Percentiles rank a stretch among this genome's conserved stretches.
Conservation (phyloP, 495 filamentous ascomycete genomes). For the Xylaria scruposa region DNA sequence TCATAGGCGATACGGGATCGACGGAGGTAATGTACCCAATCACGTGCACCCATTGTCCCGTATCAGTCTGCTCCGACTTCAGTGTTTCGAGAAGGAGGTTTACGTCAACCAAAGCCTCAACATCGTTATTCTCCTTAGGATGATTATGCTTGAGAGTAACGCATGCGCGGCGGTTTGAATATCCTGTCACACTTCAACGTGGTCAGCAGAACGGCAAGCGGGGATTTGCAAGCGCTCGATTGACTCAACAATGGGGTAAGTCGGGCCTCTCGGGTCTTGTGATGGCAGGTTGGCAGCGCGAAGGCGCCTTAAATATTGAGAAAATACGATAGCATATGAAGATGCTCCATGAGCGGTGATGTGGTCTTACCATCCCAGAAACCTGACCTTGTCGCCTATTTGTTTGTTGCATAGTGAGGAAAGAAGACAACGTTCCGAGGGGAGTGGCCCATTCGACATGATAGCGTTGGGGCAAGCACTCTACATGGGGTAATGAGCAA, state of each 20-base stretch:
- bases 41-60: constrained; percentile 91
- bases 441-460: constrained; percentile 65
- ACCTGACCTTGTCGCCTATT: constrained; percentile 79
- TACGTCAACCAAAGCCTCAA: constrained; percentile 69
- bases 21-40: constrained; percentile 74
- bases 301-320: not conserved
- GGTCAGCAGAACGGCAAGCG: constrained; percentile 32
- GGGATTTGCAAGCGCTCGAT: constrained; percentile 1
- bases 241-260: constrained; percentile 9
- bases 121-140: constrained; percentile 48
- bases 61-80: constrained; percentile 66
- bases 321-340: not conserved
- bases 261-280: constrained; percentile 1
- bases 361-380: constrained; percentile 82
- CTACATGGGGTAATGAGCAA: constrained; percentile 20
- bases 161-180: constrained; percentile 63
- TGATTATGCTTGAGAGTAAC: constrained; percentile 73
- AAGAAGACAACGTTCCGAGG: constrained; percentile 73
- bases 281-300: not conserved
- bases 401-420: constrained; percentile 62
- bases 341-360: constrained; percentile 1
- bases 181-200: constrained; percentile 68
- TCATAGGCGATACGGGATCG: constrained; percentile 21
- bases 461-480: constrained; percentile 15
- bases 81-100: constrained; percentile 70